Base-by-base conservation (phyloP, 345 rosid genomes). In the Draba incana region DNA sequence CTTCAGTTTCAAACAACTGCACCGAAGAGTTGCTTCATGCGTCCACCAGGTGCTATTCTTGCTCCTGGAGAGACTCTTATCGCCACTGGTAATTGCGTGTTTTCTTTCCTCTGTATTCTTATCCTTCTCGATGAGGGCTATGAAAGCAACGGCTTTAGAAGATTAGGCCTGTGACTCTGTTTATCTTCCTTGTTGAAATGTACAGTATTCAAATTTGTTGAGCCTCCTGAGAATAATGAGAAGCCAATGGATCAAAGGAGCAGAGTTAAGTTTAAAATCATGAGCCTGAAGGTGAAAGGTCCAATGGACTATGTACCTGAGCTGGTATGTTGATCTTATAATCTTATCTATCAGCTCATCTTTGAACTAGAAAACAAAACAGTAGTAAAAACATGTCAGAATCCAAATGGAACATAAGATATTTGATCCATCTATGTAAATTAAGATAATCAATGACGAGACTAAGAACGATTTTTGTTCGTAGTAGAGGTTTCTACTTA, bases 11-110 rank as follows among this genome's bases (percentile, higher is more conserved):
- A 95, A 88, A 95, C 99, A 25, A 95, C 97, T 42, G 96, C 90
- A 16, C 99, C 98, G 0, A 95, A 95, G 79, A 95, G 99, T 82
- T 95, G 99, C 76, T 95, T 89, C 81, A 95, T 95, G 99, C 97
- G 99, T 44, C 99, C 99, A 35, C 97, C 98, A 0, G 99, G 96
- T 37, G 97, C 94, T 42, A 79, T 95, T 79, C 98, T 95, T 79
- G 77, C 94, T 56, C 98, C 99, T 20, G 88, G 98, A 15, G 97
- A 95, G 80, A 85, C 85, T 72, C 64, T 95, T 59, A 78, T 92
- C 3, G 98, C 97, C 4, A 95, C 97, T 37, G 99, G 98, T 95
- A 84, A 57, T 47, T 47, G 59, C 31, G 39, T 69, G 8, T 58
- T 27, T 43, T 23, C 9, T 12, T 31, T 20, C 2, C 45, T 2